Evolutionary conservation across 169 alveolate genomes (phyloP), one percentile per base, ranked within the genome.

Genomic region (Plasmodium berghei): DNA sequence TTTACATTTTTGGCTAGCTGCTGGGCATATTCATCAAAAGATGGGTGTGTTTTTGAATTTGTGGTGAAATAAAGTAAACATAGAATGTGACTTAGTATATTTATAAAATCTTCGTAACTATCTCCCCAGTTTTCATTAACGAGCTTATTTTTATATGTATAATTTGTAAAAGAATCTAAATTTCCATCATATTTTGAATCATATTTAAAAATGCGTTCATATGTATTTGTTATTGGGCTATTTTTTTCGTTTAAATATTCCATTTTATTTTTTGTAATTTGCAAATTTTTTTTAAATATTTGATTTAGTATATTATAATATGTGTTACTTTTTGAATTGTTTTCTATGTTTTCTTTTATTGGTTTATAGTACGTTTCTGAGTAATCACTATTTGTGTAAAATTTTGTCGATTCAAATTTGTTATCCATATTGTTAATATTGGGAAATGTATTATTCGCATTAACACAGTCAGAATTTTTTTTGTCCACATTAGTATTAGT

Each of bases 1-100:
- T 49, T 77, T 69, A 77, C 92, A 22, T 73, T 80, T 40, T 87
- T 87, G 66, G 89, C 92, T 54, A 74, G 58, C 24, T 64, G 48
- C 14, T 87, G 85, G 9, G 88, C 74, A 70, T 74, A 74, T 26
- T 45, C 20, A 48, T 77, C 92, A 48, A 74, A 74, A 24, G 92
- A 69, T 20, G 85, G 45, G 66, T 70, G 89, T 9, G 73, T 61
- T 48, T 62, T 86, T 22, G 92, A 74, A 52, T 71, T 42, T 14
- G 77, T 66, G 5, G 80, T 87, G 45, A 75, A 74, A 63, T 87
- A 77, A 26, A 74, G 87, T 24, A 87, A 59, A 18, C 92, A 87
- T 28, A 74, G 22, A 1, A 87, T 28, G 24, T 74, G 72, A 46
- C 70, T 58, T 62, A 71, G 45, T 9, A 67, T 20, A 77, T 87